Conservation (phyloP, 2,329 filamentous ascomycete species). For the Amesomyces nigricolor region DNA sequence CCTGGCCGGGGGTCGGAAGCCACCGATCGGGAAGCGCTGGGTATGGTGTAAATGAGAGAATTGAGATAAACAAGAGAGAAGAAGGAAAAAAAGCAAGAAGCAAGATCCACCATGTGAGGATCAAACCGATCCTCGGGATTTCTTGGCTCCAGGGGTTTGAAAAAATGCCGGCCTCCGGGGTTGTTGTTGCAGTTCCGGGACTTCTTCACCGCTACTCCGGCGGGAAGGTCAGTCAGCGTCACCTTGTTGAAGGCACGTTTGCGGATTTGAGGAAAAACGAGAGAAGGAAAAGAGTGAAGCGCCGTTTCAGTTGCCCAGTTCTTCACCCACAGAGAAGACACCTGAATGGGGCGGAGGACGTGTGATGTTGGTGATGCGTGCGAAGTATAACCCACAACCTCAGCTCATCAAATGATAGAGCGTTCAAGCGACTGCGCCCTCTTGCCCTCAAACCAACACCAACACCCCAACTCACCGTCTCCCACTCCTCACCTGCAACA, state of each 20-base stretch:
- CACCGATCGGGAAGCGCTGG: background rate
- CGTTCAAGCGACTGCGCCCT: background rate
- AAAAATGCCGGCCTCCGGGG: conserved; percentile 11
- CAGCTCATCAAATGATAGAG: background rate
- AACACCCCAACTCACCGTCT: background rate
- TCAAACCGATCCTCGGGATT: conserved; percentile 17
- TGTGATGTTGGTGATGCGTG: too few species aligned
- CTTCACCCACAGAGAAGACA: too few species aligned
- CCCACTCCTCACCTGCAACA: background rate
- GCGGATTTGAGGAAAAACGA: background rate
- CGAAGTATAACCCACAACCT: too few species aligned
- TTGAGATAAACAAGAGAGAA: background rate
- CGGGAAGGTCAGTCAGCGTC: background rate
- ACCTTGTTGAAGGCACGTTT: background rate
- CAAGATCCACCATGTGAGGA: conserved; percentile 8
- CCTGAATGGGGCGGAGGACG: too few species aligned
- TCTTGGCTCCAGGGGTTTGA: conserved; percentile 18
- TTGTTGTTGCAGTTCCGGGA: conserved; percentile 1
- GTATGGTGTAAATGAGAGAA: background rate
- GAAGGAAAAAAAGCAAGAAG: background rate
- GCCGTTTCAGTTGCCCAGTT: too few species aligned
- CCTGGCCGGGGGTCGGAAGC: background rate
- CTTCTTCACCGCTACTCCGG: conserved; percentile 20
- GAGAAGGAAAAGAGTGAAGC: too few species aligned
- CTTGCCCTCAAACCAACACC: background rate